Evolutionary conservation across 441 rosid species (phyloP).

Genomic region (Capsella rubella): DNA sequence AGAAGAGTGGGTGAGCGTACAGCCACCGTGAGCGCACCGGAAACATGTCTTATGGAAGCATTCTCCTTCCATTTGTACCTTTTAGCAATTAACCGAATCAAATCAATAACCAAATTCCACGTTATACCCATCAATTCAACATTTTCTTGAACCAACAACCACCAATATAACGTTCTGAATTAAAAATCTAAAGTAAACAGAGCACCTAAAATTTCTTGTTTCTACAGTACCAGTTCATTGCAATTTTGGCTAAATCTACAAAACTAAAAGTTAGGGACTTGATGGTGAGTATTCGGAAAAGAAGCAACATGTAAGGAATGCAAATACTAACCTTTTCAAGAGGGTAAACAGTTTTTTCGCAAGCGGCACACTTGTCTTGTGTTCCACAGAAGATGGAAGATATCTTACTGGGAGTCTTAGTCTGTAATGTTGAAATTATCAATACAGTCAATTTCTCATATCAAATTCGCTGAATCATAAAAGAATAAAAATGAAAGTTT

Average conservation of each 20-base stretch:
- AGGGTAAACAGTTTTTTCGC: slow-evolving; percentile 90
- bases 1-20: slow-evolving; percentile 89
- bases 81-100: not conserved
- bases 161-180: not conserved
- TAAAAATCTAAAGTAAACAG: not conserved
- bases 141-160: not conserved
- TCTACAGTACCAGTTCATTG: not conserved
- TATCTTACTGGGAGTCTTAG: slow-evolving; percentile 79
- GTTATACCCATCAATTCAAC: not conserved
- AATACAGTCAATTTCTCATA: slow-evolving; percentile 11
- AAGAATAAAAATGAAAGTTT: not conserved
- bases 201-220: not conserved
- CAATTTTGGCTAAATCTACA: too few species aligned
- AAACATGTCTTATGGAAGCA: slow-evolving; percentile 95
- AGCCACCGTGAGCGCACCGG: slow-evolving; percentile 95
- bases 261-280: too few species aligned
- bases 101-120: not conserved
- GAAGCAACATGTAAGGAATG: not conserved
- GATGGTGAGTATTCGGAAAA: too few species aligned
- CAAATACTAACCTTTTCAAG: slow-evolving; percentile 77
- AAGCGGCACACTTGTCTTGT: slow-evolving; percentile 91
- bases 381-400: slow-evolving; percentile 92
- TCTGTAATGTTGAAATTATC: slow-evolving; percentile 49
- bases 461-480: slow-evolving; percentile 7
- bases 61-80: slow-evolving; percentile 96